Evolutionary conservation across 1,284 basidiomycete genomes (phyloP).

Genomic region (Apiotrichum montevideense): DNA sequence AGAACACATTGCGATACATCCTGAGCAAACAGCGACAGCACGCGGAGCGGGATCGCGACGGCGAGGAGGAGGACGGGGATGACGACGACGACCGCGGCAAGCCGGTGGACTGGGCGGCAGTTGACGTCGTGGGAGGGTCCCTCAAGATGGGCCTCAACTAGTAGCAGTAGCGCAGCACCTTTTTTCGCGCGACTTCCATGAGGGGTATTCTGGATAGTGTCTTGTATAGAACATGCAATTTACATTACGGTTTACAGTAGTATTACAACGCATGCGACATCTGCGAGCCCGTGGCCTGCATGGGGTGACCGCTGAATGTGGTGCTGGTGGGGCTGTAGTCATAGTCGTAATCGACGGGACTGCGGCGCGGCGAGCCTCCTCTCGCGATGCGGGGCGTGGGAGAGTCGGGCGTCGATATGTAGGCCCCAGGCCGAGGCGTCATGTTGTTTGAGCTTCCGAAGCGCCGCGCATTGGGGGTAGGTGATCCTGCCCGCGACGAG

Average conservation of each 20-base stretch:
- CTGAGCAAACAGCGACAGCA: constrained; percentile 43
- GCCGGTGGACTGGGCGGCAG: constrained; percentile 63
- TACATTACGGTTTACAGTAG: not conserved
- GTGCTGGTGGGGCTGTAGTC: not conserved
- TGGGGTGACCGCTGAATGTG: not conserved
- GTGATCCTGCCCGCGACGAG: not conserved
- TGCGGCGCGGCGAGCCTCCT: not conserved
- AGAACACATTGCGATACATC: constrained; percentile 79
- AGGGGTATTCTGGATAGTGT: constrained; percentile 2
- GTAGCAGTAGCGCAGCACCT: not conserved
- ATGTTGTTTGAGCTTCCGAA: not conserved
- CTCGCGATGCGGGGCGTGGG: not conserved
- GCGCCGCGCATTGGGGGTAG: not conserved
- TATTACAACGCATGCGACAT: not conserved
- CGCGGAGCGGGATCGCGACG: constrained; percentile 13
- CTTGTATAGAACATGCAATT: constrained; percentile 8
- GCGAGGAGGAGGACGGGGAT: constrained; percentile 6
- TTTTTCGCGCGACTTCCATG: not conserved
- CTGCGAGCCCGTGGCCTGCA: not conserved
- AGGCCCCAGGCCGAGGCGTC: not conserved
- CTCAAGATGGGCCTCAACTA: constrained; percentile 65
- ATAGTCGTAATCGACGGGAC: not conserved
- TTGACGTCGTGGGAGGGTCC: constrained; percentile 75
- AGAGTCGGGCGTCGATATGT: not conserved
- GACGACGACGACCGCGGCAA: constrained; percentile 43